Evolutionary conservation across 2,329 filamentous ascomycete species (phyloP), one percentile per base, ranked within the genome.

Genomic region (Piedraia hortae): DNA sequence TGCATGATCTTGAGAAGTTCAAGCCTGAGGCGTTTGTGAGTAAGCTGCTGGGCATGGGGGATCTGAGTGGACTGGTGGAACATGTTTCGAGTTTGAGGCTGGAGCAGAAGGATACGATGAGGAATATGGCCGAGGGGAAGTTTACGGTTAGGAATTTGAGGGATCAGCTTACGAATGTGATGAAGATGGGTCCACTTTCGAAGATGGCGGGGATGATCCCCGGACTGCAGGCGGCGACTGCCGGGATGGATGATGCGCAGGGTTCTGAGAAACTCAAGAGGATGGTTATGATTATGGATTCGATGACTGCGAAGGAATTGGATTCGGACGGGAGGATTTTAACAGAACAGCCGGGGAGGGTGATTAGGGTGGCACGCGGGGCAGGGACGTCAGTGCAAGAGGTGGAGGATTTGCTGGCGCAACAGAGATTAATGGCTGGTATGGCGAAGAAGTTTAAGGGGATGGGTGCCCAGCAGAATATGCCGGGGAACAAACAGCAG

Each of bases 391-490:
- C 63, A 17, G 85, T 97, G 2, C 63, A 63, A 12, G 85, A 97
- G 45, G 78, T 97, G 9, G 85, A 97, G 46, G 85, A 97, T 39
- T 55, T 97, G 4, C 60, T 97, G n/a, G 90, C 80, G 0, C 85
- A 97, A 48, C 82, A 93, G 45, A 69, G 75, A 35, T 90, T 93
- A 73, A 97, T 97, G 85, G 74, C 77, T 1, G 75, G 75, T 26
- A 91, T 97, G 78, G 85, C 85, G 21, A 97, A 93, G 66, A 88
- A 88, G 53, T 88, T 97, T 65, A 82, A 85, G 26, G 80, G 80
- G 17, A 80, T 75, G 43, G 89, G 90, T 71, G 85, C 85, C 52
- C n/a, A n/a, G n/a, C n/a, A n/a, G n/a, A 89, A 91, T 43, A 88
- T 93, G 70, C 77, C 91, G 45, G 78, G 80, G 19, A 90, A 90